phyloP scores from a whole-genome alignment of 2,329 filamentous ascomycete species.

The Paramyrothecium sp. region DNA sequence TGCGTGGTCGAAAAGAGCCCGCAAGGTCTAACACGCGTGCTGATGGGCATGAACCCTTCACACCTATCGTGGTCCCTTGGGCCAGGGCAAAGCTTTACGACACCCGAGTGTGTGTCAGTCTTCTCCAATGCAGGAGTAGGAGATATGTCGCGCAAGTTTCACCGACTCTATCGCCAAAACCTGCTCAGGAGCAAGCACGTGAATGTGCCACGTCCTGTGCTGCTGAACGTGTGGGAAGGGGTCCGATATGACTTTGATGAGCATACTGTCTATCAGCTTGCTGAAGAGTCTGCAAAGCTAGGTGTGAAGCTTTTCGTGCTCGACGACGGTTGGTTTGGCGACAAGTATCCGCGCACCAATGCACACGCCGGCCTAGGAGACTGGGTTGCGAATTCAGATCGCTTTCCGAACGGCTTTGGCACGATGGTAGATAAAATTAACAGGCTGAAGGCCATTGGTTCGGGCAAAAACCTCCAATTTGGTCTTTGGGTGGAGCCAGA shows the following conservation, averaged over 20 bases:
- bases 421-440: conserved; percentile 51
- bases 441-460: conserved; percentile 43
- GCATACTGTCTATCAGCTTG: conserved; percentile 52
- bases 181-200: conserved; percentile 57
- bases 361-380: conserved; percentile 61
- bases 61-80: conserved; percentile 58
- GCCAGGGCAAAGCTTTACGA: conserved; percentile 55
- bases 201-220: conserved; percentile 46
- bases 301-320: conserved; percentile 62
- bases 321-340: conserved; percentile 67
- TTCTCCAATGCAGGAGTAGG: conserved; percentile 59
- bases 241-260: conserved; percentile 58
- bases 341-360: conserved; percentile 55
- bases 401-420: conserved; percentile 56
- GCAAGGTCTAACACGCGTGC: conserved; percentile 58
- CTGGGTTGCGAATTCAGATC: conserved; percentile 56
- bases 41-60: conserved; percentile 59
- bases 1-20: conserved; percentile 61
- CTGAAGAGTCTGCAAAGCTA: conserved; percentile 53
- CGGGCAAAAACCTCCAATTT: conserved; percentile 46
- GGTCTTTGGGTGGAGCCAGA: conserved; percentile 68
- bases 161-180: conserved; percentile 60
- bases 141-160: conserved; percentile 61
- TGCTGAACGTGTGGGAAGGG: conserved; percentile 68
- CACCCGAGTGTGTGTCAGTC: conserved; percentile 61